phyloP scores from a whole-genome alignment of 2,329 filamentous ascomycete species.

The Ophiognomonia clavigignenti-juglandacearum region DNA sequence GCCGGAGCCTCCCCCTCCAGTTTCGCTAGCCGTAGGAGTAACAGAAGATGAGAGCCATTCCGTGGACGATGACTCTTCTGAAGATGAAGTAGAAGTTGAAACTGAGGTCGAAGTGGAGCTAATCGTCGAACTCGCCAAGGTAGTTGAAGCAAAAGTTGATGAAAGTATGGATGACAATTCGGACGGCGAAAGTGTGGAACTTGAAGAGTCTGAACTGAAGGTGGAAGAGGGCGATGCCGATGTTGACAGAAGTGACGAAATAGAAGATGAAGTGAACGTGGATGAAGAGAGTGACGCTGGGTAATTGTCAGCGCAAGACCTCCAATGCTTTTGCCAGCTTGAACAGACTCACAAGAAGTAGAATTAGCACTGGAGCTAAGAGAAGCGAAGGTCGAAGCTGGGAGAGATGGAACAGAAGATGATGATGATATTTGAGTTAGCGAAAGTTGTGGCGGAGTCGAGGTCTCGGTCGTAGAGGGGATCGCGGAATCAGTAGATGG shows the following conservation, averaged over 20 bases:
- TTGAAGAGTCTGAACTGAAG: conserved; percentile 3
- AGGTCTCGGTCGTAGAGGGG: conserved; percentile 16
- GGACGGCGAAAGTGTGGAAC: conserved; percentile 3
- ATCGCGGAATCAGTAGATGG: conserved; percentile 13
- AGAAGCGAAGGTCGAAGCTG: conserved; percentile 9
- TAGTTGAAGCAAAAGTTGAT: conserved; percentile 24
- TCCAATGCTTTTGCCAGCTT: not conserved
- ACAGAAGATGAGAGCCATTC: conserved; percentile 6
- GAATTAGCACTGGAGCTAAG: conserved; percentile 15
- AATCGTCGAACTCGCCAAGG: conserved; percentile 5
- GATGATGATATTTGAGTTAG: conserved; percentile 7
- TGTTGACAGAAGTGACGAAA: not conserved
- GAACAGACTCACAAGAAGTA: conserved; percentile 13
- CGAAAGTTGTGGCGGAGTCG: conserved; percentile 9
- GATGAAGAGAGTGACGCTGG: conserved; percentile 12
- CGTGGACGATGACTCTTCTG: conserved; percentile 4
- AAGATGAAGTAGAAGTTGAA: not conserved
- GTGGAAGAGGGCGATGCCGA: conserved; percentile 2
- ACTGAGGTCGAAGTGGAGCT: conserved; percentile 2
- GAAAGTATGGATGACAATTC: not conserved
- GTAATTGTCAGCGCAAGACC: not conserved
- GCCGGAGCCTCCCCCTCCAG: conserved; percentile 18
- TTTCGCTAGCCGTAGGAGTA: conserved; percentile 11
- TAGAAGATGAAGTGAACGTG: conserved; percentile 3
- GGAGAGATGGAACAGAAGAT: not conserved